Evolutionary conservation across 2,329 filamentous ascomycete species (phyloP).

Genomic region (Sordariomycetes sp.): DNA sequence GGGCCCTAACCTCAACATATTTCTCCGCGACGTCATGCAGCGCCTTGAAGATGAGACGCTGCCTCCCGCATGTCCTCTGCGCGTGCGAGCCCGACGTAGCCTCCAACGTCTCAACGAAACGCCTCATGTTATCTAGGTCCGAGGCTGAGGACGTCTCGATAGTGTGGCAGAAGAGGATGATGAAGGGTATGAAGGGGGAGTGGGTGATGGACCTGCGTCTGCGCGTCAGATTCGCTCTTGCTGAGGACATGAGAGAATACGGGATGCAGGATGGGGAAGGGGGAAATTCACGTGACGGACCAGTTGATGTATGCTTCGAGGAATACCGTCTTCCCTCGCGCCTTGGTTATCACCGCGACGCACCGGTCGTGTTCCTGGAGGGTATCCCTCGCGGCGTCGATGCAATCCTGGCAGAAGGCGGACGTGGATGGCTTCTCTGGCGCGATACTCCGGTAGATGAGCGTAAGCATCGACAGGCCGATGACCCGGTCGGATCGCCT

Average conservation of each 20-base stretch:
- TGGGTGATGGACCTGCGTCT: constrained; percentile 27
- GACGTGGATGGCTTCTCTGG: constrained; percentile 11
- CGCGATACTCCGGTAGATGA: constrained; percentile 28
- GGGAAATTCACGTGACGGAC: constrained; percentile 1
- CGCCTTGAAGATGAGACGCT: constrained; percentile 10
- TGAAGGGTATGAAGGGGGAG: constrained; percentile 38
- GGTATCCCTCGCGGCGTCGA: constrained; percentile 25
- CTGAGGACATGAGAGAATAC: not conserved
- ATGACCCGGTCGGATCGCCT: constrained; percentile 22
- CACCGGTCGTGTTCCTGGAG: constrained; percentile 14
- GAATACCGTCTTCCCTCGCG: constrained; percentile 3
- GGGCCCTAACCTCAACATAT: constrained; percentile 8
- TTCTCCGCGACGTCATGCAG: constrained; percentile 11
- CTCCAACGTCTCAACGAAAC: constrained; percentile 23
- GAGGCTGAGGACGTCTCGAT: constrained; percentile 28
- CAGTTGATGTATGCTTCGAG: constrained; percentile 8
- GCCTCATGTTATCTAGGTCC: constrained; percentile 31
- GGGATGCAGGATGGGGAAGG: not conserved
- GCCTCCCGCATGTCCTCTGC: constrained; percentile 7
- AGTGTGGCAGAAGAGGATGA: constrained; percentile 35
- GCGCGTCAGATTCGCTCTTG: not conserved
- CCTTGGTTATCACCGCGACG: constrained; percentile 5
- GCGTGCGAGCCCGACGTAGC: not conserved
- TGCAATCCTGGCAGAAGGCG: constrained; percentile 26
- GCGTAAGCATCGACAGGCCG: constrained; percentile 23